A percentile compares a stretch with the other conserved stretches of the same genome.
phyloP scores from a whole-genome alignment of 441 rosid genomes.

The Erysimum cheiri region DNA sequence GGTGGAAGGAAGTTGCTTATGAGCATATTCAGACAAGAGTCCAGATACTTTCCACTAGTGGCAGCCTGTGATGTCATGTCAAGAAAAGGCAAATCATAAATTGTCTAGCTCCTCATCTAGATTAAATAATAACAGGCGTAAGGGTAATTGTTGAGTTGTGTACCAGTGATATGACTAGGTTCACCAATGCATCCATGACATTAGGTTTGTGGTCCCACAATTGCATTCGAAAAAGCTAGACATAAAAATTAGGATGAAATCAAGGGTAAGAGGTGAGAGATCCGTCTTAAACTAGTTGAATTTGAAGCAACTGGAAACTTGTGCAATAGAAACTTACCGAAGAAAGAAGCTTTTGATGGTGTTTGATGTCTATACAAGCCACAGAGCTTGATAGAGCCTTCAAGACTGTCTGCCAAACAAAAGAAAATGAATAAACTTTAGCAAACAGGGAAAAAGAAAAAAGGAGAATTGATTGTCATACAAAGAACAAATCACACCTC shows the following conservation, averaged over 20 bases:
- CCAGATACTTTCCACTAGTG: slow-evolving; percentile 71
- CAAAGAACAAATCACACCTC: slow-evolving; percentile 49
- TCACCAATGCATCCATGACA: slow-evolving; percentile 76
- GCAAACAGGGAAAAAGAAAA: background rate
- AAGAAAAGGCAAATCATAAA: slow-evolving; percentile 13
- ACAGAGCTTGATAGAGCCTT: slow-evolving; percentile 70
- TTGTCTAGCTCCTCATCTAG: background rate
- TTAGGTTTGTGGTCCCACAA: slow-evolving; percentile 75
- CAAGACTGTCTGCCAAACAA: slow-evolving; percentile 59
- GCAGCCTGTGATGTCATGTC: slow-evolving; percentile 60
- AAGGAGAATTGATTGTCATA: background rate
- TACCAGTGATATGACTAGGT: slow-evolving; percentile 73
- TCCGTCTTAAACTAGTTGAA: background rate
- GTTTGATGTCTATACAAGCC: slow-evolving; percentile 58
- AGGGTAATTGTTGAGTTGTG: slow-evolving; percentile 2
- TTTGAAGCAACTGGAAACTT: background rate
- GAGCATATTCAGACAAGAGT: slow-evolving; percentile 73
- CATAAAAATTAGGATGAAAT: slow-evolving; percentile 23
- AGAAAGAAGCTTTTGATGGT: slow-evolving; percentile 67
- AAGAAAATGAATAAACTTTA: slow-evolving; percentile 9
- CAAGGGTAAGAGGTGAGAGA: slow-evolving; percentile 1
- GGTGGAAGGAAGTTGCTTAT: slow-evolving; percentile 78
- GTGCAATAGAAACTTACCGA: slow-evolving; percentile 55
- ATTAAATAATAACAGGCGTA: background rate
- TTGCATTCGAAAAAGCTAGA: slow-evolving; percentile 73